These are phyloP conservation scores for Vanderwaltozyma yarrowii DNA, from an alignment of 805 yeast genomes.

Conservation along the genomic window DNA sequence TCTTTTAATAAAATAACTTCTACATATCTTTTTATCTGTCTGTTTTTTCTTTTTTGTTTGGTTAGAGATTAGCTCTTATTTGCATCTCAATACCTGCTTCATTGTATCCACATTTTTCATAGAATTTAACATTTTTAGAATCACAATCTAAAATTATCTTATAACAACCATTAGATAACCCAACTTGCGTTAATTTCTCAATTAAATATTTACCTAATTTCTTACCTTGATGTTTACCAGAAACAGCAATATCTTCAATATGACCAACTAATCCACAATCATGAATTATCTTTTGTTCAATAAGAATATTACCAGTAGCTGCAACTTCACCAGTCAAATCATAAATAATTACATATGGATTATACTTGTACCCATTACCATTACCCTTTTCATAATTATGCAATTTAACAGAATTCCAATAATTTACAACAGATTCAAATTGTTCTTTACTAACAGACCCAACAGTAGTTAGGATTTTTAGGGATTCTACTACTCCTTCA, in stretches of 20 bases:
- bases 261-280: slow-evolving; percentile 82
- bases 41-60: no score
- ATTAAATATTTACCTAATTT: slow-evolving; percentile 66
- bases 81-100: slow-evolving; percentile 66
- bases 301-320: slow-evolving; percentile 72
- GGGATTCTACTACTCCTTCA: slow-evolving; percentile 47
- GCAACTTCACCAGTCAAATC: slow-evolving; percentile 41
- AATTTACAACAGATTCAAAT: slow-evolving; percentile 42
- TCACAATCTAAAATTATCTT: slow-evolving; percentile 87
- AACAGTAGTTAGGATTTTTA: slow-evolving; percentile 68
- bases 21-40: no score
- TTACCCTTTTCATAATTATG: slow-evolving; percentile 3
- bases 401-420: slow-evolving; percentile 42
- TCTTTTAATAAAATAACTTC: no score
- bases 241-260: slow-evolving; percentile 88
- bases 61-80: slow-evolving; percentile 7
- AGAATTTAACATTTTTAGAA: slow-evolving; percentile 70
- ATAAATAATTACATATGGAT: slow-evolving; percentile 58
- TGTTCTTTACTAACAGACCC: slow-evolving; percentile 50
- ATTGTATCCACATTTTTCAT: slow-evolving; percentile 75
- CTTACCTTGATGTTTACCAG: slow-evolving; percentile 67
- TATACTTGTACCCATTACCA: slow-evolving; percentile 40
- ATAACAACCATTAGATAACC: slow-evolving; percentile 58
- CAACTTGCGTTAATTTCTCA: slow-evolving; percentile 48
- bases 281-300: slow-evolving; percentile 80